Base-by-base conservation (phyloP, 2,329 filamentous ascomycete genomes). In the Colletotrichum gigasporum region DNA sequence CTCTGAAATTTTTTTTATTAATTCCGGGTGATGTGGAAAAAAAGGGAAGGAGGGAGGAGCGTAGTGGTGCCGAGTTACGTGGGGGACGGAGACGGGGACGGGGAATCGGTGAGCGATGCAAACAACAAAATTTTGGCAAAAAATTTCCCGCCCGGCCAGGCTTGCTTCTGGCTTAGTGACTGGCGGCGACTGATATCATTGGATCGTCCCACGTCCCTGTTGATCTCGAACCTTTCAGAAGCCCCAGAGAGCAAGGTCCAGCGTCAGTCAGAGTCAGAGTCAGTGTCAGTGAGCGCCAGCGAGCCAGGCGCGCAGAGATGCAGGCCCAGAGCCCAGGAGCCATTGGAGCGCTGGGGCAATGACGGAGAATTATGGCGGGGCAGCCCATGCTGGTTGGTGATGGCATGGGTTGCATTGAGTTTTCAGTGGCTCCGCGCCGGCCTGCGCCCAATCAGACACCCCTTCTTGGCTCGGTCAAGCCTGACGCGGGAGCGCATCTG, bases 131-230 rank as follows among this genome's bases (percentile, higher is more conserved):
- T 34, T 37, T 32, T 47, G 44, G 30, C 47, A 32, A 16, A 48
- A 64, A 30, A 48, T 34, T 26, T 55, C 52, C 52, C 52, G 20
- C 30, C 14, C 28, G 56, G 24, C 22, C 39, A 18, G 24, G 51
- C 57, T 34, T 37, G 24, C 32, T 39, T 45, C 53, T 34, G 18
- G 53, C 22, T 57, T 30, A 32, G 30, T 32, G 16, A 22, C 18
- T 16, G 14, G 53, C 45, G 44, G 60, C 48, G 47, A 64, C 61
- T 64, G 61, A 64, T 64, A 56, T 64, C 61, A 64, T 64, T 53
- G 39, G 61, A 26, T 54, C 34, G 32, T 60, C 39, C 47, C 55
- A 47, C 47, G 56, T 64, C 61, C 56, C 56, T 64, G 56, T 61
- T 61, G 48, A 61, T 54, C 39, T 42, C 61, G 61, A 64, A 54